These are phyloP conservation scores for Solanum habrochaites DNA, from an alignment of 257 asterid species.

Conservation along the genomic window DNA sequence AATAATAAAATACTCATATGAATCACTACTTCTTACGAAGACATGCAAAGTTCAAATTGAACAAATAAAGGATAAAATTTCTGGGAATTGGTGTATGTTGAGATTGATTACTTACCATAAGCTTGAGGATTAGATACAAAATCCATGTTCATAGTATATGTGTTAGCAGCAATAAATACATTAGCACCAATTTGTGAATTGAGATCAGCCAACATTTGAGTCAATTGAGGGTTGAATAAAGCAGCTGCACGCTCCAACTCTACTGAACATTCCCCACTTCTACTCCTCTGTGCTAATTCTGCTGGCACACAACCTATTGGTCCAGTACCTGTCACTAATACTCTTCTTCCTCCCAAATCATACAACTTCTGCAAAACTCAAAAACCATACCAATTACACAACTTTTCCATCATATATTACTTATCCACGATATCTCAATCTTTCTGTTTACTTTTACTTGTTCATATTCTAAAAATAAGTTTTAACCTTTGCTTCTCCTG, in stretches of 20 bases:
- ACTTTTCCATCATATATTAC: background rate
- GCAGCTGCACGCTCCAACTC: constrained; percentile 52
- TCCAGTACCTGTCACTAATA: constrained; percentile 74
- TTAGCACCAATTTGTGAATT: constrained; percentile 42
- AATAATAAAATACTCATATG: background rate
- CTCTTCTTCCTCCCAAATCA: constrained; percentile 58
- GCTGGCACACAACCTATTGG: constrained; percentile 84
- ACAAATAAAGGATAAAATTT: background rate
- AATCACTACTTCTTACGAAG: too few species aligned
- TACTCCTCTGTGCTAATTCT: constrained; percentile 62
- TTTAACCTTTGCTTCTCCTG: too few species aligned
- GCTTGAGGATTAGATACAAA: constrained; percentile 57
- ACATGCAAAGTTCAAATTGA: background rate
- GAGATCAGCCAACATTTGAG: constrained; percentile 27
- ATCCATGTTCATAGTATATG: constrained; percentile 40
- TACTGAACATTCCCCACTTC: constrained; percentile 46
- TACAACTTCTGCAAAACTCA: constrained; percentile 32
- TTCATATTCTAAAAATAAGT: background rate
- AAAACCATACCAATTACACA: background rate
- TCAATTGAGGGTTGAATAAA: constrained; percentile 55
- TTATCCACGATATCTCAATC: background rate
- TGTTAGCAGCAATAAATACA: constrained; percentile 62
- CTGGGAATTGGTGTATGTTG: background rate
- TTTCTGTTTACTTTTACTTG: too few species aligned
- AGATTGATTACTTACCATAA: constrained; percentile 48